These are phyloP conservation scores for Infundibulicybe gibba DNA, from an alignment of 768 basidiomycete species.

Conservation along the genomic window DNA sequence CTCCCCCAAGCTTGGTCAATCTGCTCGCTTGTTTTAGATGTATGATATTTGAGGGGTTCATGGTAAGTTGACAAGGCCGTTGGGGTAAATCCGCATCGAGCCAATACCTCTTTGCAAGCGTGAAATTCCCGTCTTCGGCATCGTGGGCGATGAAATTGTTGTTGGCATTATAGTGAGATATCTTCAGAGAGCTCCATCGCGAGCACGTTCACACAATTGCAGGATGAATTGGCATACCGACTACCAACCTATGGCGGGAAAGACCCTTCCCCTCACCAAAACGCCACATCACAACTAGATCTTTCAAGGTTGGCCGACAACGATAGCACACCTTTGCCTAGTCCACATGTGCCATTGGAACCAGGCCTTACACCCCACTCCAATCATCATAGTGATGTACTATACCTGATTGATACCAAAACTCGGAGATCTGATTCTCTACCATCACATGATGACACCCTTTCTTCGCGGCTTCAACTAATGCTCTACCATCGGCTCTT, in stretches of 20 bases:
- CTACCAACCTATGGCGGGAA: not conserved
- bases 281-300: too few relatives aligned
- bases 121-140: slow-evolving; percentile 82
- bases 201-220: not conserved
- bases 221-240: slow-evolving; percentile 44
- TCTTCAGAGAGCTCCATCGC: too few relatives aligned
- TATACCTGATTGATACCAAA: slow-evolving; percentile 67
- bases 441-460: slow-evolving; percentile 55
- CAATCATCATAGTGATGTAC: slow-evolving; percentile 14
- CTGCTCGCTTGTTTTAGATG: slow-evolving; percentile 65
- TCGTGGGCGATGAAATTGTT: slow-evolving; percentile 61
- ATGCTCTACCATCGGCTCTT: slow-evolving; percentile 77
- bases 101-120: slow-evolving; percentile 38
- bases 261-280: not conserved
- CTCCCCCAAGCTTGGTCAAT: slow-evolving; percentile 57
- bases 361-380: slow-evolving; percentile 1
- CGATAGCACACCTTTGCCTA: not conserved
- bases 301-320: not conserved
- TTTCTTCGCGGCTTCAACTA: slow-evolving; percentile 63
- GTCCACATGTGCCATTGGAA: slow-evolving; percentile 9
- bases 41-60: slow-evolving; percentile 42
- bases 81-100: not conserved
- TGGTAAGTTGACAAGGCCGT: slow-evolving; percentile 32
- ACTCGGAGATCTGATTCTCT: slow-evolving; percentile 49
- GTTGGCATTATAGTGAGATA: slow-evolving; percentile 70